These are phyloP conservation scores for Phylloporus sp. DNA, from an alignment of 1,284 basidiomycete species.

Conservation along the genomic window DNA sequence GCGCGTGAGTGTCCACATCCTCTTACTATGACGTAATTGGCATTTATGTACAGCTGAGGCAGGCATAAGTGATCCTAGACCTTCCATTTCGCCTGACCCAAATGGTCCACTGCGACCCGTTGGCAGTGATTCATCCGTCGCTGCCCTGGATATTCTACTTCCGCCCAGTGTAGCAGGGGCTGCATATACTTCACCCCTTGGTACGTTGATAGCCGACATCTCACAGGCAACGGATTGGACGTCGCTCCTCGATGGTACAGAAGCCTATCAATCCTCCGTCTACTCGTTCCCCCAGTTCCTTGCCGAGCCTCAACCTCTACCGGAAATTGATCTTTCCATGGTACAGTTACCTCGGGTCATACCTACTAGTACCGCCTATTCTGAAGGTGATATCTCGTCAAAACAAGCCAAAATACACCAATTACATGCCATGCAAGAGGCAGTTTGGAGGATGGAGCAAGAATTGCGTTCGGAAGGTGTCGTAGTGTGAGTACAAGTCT, in stretches of 20 bases:
- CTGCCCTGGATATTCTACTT: background rate
- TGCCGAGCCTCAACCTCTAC: conserved; percentile 8
- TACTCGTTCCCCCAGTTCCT: conserved; percentile 7
- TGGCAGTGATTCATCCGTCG: background rate
- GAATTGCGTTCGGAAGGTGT: conserved; percentile 32
- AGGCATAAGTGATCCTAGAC: background rate
- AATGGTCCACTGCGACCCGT: conserved; percentile 25
- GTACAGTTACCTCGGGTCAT: conserved; percentile 25
- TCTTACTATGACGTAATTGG: background rate
- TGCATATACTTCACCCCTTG: background rate
- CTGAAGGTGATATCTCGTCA: conserved; percentile 5
- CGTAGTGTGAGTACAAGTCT: conserved; percentile 9
- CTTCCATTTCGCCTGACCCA: conserved; percentile 9
- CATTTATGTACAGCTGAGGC: background rate
- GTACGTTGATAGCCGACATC: conserved; percentile 1
- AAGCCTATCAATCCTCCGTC: conserved; percentile 1
- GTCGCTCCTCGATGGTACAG: conserved; percentile 16
- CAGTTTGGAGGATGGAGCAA: conserved; percentile 28
- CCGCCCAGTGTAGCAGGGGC: background rate
- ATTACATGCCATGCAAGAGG: conserved; percentile 34
- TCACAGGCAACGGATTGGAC: conserved; percentile 23
- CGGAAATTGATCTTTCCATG: conserved; percentile 32
- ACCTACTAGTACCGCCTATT: background rate
- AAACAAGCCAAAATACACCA: conserved; percentile 24
- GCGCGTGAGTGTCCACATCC: conserved; percentile 19